phyloP scores from a whole-genome alignment of 768 basidiomycete genomes.

The Rhodotorula babjevae region DNA sequence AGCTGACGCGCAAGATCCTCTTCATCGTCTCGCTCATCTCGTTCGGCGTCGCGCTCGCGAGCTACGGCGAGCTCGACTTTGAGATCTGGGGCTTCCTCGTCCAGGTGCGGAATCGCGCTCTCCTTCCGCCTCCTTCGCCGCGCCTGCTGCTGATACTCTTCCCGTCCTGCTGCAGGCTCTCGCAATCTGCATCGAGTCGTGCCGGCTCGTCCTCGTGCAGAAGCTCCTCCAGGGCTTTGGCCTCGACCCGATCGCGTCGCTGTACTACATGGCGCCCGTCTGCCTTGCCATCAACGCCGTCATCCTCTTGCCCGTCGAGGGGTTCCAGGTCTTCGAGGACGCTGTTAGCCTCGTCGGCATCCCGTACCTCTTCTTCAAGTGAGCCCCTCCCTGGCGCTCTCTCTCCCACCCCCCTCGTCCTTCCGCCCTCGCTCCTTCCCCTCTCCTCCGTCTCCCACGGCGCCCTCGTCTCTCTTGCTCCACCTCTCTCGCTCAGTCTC shows the following conservation, averaged over 20 bases:
- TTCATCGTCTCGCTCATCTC: conserved; percentile 83
- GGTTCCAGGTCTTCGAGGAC: conserved; percentile 74
- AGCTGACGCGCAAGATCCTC: conserved; percentile 52
- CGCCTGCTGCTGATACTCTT: too few relatives aligned
- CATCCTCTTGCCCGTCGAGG: conserved; percentile 85
- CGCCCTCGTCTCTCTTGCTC: background rate
- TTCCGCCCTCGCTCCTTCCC: too few relatives aligned
- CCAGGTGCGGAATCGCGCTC: conserved; percentile 53
- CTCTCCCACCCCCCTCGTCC: too few relatives aligned
- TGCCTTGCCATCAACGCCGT: conserved; percentile 80
- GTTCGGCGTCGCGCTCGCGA: conserved; percentile 76
- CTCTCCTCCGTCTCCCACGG: background rate
- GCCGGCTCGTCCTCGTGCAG: conserved; percentile 92
- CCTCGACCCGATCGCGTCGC: conserved; percentile 51
- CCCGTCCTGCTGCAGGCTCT: too few relatives aligned
- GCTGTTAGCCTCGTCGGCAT: conserved; percentile 57
- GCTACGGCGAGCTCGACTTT: conserved; percentile 80
- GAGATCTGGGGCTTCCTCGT: conserved; percentile 77
- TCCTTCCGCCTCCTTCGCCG: too few relatives aligned
- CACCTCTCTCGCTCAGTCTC: conserved; percentile 53
- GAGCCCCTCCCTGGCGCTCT: too few relatives aligned
- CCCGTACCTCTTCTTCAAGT: conserved; percentile 44
- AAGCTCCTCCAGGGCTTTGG: conserved; percentile 88
- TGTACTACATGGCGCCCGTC: conserved; percentile 49
- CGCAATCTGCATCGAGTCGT: conserved; percentile 70